A percentile compares a stretch with the other conserved stretches of the same genome.
Conservation (phyloP, 2,329 filamentous ascomycete genomes). For the Neoscytalidium dimidiatum region DNA sequence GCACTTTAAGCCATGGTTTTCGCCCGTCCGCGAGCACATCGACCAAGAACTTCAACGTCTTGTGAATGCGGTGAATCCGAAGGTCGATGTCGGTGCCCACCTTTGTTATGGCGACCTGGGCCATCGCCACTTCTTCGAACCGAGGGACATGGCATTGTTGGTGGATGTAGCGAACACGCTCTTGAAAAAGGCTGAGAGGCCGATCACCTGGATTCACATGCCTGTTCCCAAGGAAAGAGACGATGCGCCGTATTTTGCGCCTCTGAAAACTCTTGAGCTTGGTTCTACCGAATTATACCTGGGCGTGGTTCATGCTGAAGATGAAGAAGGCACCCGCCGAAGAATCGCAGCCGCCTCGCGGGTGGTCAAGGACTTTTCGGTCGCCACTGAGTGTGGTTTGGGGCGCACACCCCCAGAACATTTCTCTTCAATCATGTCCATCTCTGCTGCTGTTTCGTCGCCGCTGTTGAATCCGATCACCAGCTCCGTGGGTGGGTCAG, state of each 20-base stretch:
- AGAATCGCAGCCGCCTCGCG: slow-evolving; percentile 14
- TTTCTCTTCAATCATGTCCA: slow-evolving; percentile 28
- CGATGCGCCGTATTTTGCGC: slow-evolving; percentile 12
- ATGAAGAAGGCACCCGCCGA: slow-evolving; percentile 17
- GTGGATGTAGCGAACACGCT: slow-evolving; percentile 43
- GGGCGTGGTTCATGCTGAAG: slow-evolving; percentile 13
- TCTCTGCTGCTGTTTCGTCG: slow-evolving; percentile 21
- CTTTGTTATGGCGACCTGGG: slow-evolving; percentile 52
- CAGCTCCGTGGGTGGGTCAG: not conserved
- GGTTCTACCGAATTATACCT: slow-evolving; percentile 18
- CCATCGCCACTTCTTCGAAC: slow-evolving; percentile 49
- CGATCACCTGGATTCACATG: slow-evolving; percentile 46
- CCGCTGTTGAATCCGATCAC: not conserved
- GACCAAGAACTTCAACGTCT: slow-evolving; percentile 36
- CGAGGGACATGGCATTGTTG: slow-evolving; percentile 36
- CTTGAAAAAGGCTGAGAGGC: slow-evolving; percentile 28
- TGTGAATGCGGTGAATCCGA: slow-evolving; percentile 32
- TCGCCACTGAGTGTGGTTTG: slow-evolving; percentile 30
- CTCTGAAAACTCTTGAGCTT: slow-evolving; percentile 9
- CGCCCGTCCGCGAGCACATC: slow-evolving; percentile 35
- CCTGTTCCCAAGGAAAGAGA: slow-evolving; percentile 29
- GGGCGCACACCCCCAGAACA: slow-evolving; percentile 36
- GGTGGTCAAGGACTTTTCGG: slow-evolving; percentile 3
- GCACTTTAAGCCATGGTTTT: slow-evolving; percentile 37
- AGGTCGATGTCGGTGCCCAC: slow-evolving; percentile 48